These are phyloP conservation scores for Alternaria gaisen DNA, from an alignment of 2,329 filamentous ascomycete genomes.

Conservation along the genomic window DNA sequence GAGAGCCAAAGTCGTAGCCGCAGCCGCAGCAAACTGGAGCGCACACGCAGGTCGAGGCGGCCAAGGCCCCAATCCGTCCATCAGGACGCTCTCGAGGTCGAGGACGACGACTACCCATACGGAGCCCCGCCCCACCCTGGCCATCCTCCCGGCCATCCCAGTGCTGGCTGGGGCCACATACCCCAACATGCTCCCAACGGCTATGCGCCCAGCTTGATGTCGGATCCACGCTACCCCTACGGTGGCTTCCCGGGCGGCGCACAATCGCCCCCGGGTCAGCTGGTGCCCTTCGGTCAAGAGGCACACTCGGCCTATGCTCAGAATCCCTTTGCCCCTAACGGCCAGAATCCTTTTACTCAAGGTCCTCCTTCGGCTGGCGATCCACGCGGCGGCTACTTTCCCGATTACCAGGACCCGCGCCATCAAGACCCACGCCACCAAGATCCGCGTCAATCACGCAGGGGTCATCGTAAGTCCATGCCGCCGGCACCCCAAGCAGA, in stretches of 20 bases:
- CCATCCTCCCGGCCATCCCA: slow-evolving; percentile 48
- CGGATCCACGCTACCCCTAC: slow-evolving; percentile 41
- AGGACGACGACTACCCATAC: slow-evolving; percentile 57
- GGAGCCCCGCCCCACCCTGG: slow-evolving; percentile 36
- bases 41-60: slow-evolving; percentile 40
- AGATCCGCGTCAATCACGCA: slow-evolving; percentile 23
- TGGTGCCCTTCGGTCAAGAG: slow-evolving; percentile 50
- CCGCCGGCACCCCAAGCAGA: slow-evolving; percentile 36
- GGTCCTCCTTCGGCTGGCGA: slow-evolving; percentile 31
- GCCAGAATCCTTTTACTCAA: slow-evolving; percentile 37
- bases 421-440: slow-evolving; percentile 17
- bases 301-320: slow-evolving; percentile 46
- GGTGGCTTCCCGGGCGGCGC: slow-evolving; percentile 37
- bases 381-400: slow-evolving; percentile 50
- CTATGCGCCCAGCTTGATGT: slow-evolving; percentile 52
- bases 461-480: slow-evolving; percentile 48
- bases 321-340: slow-evolving; percentile 44
- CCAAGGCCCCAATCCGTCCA: slow-evolving; percentile 48
- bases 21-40: slow-evolving; percentile 42
- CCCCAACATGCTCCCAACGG: slow-evolving; percentile 45
- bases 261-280: slow-evolving; percentile 35
- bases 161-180: slow-evolving; percentile 49
- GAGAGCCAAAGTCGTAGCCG: slow-evolving; percentile 45
- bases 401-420: slow-evolving; percentile 25
- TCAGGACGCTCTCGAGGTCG: slow-evolving; percentile 56